Evolutionary conservation across 1,139 yeast species (phyloP).

Genomic region (Scheffersomyces insectosa): DNA sequence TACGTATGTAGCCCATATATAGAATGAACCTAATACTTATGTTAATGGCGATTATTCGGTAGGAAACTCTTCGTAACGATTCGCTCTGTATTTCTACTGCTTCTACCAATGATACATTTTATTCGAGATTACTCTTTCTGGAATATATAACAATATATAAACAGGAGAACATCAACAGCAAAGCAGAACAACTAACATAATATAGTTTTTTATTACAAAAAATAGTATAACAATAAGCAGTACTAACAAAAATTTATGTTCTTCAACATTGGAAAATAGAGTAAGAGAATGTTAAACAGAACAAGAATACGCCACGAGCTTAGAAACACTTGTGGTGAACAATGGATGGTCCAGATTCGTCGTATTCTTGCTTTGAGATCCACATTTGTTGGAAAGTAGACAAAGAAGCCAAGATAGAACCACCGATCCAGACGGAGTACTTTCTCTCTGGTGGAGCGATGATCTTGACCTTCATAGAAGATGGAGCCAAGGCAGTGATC

Average conservation of each 20-base stretch:
- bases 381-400: conserved; percentile 99
- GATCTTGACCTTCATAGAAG: conserved; percentile 99
- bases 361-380: conserved; percentile 99
- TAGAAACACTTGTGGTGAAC: conserved; percentile 99
- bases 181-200: neutral
- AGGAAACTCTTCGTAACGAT: no score
- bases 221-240: neutral
- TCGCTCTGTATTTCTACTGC: no score
- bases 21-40: conserved; percentile 7
- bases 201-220: neutral
- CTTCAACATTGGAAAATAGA: neutral
- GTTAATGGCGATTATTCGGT: conserved; percentile 3
- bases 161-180: neutral
- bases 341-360: conserved; percentile 99
- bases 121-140: neutral
- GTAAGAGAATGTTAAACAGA: neutral
- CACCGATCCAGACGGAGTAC: conserved; percentile 99
- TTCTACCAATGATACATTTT: neutral
- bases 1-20: conserved; percentile 6
- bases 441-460: conserved; percentile 99
- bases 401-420: conserved; percentile 97
- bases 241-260: conserved; percentile 1
- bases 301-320: conserved; percentile 21
- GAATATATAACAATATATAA: neutral
- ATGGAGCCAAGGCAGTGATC: conserved; percentile 98